Percentiles rank a stretch among this genome's conserved stretches.
Evolutionary conservation across 169 alveolate genomes (phyloP).

Genomic region (Fabrea salina): DNA sequence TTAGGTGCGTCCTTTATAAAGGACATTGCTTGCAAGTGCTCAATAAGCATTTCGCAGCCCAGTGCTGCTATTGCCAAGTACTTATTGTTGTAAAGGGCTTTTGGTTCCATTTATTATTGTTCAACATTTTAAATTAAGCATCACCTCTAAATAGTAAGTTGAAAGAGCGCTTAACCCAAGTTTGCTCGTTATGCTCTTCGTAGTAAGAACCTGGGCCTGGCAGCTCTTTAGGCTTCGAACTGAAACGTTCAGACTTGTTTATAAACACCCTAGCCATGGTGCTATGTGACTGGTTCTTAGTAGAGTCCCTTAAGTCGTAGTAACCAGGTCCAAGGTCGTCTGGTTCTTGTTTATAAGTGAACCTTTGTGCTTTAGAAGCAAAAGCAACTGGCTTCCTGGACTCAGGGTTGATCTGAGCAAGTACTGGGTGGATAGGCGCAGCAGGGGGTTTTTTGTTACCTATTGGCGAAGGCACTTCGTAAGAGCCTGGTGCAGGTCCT

Average conservation of each 20-base stretch:
- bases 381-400: conserved; percentile 33
- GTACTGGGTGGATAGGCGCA: conserved; percentile 45
- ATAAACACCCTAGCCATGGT: too few relatives aligned
- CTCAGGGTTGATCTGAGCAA: conserved; percentile 46
- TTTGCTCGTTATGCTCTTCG: not conserved
- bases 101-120: not conserved
- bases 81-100: not conserved
- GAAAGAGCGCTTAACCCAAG: conserved; percentile 13
- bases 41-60: not conserved
- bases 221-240: not conserved
- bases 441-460: conserved; percentile 25
- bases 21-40: conserved; percentile 23
- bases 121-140: too few relatives aligned
- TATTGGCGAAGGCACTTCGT: not conserved
- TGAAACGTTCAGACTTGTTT: not conserved
- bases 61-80: not conserved
- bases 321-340: too few relatives aligned
- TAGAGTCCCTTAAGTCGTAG: too few relatives aligned
- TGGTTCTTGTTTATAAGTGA: conserved; percentile 34
- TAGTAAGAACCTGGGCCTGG: conserved; percentile 14
- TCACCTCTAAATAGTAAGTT: not conserved
- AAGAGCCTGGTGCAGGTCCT: conserved; percentile 37
- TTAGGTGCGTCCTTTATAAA: conserved; percentile 6
- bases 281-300: too few relatives aligned
- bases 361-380: conserved; percentile 31